These are phyloP conservation scores for Umbelopsis vinacea DNA, from an alignment of 192 early-diverging fungal species.

Conservation along the genomic window DNA sequence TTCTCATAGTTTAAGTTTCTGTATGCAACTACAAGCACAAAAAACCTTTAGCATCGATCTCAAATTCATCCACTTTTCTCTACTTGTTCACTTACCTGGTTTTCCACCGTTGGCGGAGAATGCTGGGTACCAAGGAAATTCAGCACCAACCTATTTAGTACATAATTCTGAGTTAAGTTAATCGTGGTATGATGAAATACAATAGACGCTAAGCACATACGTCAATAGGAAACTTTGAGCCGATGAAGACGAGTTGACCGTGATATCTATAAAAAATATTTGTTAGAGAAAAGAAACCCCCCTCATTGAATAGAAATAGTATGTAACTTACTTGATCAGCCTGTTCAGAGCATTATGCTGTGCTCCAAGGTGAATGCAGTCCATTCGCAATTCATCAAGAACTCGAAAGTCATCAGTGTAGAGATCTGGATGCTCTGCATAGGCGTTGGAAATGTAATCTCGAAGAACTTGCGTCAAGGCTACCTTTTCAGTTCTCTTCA, in stretches of 20 bases:
- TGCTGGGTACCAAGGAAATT: slow-evolving; percentile 73
- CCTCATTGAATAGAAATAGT: neutral
- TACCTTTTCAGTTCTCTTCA: slow-evolving; percentile 65
- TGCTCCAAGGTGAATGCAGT: slow-evolving; percentile 66
- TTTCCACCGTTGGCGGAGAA: slow-evolving; percentile 60
- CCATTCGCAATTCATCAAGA: slow-evolving; percentile 76
- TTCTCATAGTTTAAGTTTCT: slow-evolving; percentile 84
- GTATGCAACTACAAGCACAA: slow-evolving; percentile 52
- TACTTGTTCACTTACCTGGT: slow-evolving; percentile 43
- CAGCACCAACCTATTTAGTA: slow-evolving; percentile 57
- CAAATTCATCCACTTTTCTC: neutral
- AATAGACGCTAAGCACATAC: slow-evolving; percentile 51
- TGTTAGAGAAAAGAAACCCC: neutral
- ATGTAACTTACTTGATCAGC: slow-evolving; percentile 60
- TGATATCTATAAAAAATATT: slow-evolving; percentile 67
- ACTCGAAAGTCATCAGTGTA: slow-evolving; percentile 87
- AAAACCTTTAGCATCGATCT: slow-evolving; percentile 17
- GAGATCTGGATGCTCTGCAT: slow-evolving; percentile 83
- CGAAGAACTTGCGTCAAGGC: slow-evolving; percentile 57
- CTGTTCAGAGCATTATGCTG: slow-evolving; percentile 68
- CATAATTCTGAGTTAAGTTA: slow-evolving; percentile 14
- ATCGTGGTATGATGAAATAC: neutral
- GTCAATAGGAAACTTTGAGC: slow-evolving; percentile 88
- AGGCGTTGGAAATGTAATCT: slow-evolving; percentile 78
- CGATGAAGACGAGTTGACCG: slow-evolving; percentile 81